A percentile compares a stretch with the other conserved stretches of the same genome.
Evolutionary conservation across 2,329 filamentous ascomycete species (phyloP).

Genomic region (Ophiostoma triangulosporum): DNA sequence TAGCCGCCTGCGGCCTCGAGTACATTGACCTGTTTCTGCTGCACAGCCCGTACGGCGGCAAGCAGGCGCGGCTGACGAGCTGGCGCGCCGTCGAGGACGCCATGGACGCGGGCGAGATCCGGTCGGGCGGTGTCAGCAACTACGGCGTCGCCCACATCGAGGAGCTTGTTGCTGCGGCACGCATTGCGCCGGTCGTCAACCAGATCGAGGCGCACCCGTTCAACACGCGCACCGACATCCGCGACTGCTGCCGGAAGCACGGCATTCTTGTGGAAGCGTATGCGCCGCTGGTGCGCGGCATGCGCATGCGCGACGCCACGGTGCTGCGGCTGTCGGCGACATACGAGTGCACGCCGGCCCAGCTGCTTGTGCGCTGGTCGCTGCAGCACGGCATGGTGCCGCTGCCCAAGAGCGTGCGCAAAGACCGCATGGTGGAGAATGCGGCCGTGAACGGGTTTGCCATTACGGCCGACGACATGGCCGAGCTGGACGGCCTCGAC

Average conservation of each 20-base stretch:
- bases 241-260: slow-evolving; percentile 50
- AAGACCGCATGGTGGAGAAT: slow-evolving; percentile 52
- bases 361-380: slow-evolving; percentile 65
- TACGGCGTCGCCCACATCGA: slow-evolving; percentile 63
- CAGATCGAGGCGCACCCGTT: slow-evolving; percentile 77
- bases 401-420: slow-evolving; percentile 57
- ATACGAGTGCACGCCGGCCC: slow-evolving; percentile 57
- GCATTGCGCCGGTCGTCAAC: slow-evolving; percentile 55
- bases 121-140: slow-evolving; percentile 63
- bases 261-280: slow-evolving; percentile 66
- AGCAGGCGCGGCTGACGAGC: slow-evolving; percentile 50
- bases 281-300: slow-evolving; percentile 58
- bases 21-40: slow-evolving; percentile 72
- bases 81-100: slow-evolving; percentile 71
- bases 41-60: slow-evolving; percentile 67
- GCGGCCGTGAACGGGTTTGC: slow-evolving; percentile 45
- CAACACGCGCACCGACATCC: slow-evolving; percentile 58
- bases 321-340: slow-evolving; percentile 50
- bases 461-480: slow-evolving; percentile 51
- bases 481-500: slow-evolving; percentile 48
- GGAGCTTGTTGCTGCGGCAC: slow-evolving; percentile 51
- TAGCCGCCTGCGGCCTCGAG: slow-evolving; percentile 51
- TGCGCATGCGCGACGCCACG: slow-evolving; percentile 54
- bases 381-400: slow-evolving; percentile 61
- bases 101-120: slow-evolving; percentile 55